Base-by-base conservation (phyloP, 2,329 filamentous ascomycete genomes). In the Furcasterigmium sp. region DNA sequence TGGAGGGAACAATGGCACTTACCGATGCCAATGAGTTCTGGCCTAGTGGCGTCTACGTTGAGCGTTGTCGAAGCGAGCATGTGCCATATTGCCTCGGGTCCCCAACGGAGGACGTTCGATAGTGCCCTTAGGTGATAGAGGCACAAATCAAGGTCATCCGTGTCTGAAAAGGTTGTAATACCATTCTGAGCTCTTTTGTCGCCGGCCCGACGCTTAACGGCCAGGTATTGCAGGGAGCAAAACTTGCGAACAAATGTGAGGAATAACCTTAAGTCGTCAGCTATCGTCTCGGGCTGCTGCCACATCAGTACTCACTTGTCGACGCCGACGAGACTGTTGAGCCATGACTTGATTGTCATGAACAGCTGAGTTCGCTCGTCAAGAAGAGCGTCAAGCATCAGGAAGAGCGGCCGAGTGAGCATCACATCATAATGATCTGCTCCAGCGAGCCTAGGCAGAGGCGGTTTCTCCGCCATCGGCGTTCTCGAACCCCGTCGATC, bases 301-400 rank as follows among this genome's bases (percentile, higher is more conserved):
- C 17, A n/a, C n/a, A n/a, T n/a, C n/a, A 20, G 5, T 10, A 60
- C 68, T 55, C 63, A 82, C 80, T 78, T 80, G 50, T 85, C 80
- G 49, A 82, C 73, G 3, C 80, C 78, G 44, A 79, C 62, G 54
- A 82, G 72, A 44, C 61, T 82, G 53, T 86, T 84, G 4, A 97
- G 71, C 91, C 91, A 96, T 39, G 78, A 82, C 53, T 84, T 85
- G 30, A 88, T 80, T 20, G 85, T 84, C 63, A 89, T 84, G 48
- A 84, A 88, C 13, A 85, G 68, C 53, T 91, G 86, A 3, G 82
- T 84, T 17, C 78, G 75, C 46, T 88, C 82, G 46, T 91, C 84
- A 15, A 78, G 65, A 1, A 97, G 69, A 2, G 84, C 76, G 61
- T 97, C 91, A 20, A 97, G 70, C 49, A 94, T 75, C 10, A 95